Percentiles rank a stretch among this genome's conserved stretches.
These are phyloP conservation scores for Cryptococcus sp. DNA, from an alignment of 1,284 basidiomycete genomes.

Conservation along the genomic window DNA sequence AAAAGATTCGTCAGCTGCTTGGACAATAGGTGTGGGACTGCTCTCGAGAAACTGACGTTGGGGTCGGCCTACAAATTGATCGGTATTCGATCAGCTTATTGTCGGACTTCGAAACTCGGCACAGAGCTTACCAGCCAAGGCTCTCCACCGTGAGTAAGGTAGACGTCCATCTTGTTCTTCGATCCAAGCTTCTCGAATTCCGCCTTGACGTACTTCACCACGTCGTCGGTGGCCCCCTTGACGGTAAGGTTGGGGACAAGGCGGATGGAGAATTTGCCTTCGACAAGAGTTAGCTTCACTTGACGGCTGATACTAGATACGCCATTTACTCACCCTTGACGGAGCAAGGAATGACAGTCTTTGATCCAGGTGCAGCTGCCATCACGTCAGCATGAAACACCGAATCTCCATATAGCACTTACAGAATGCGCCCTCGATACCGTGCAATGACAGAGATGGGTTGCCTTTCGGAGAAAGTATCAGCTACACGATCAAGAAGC, in stretches of 20 bases:
- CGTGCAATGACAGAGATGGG: constrained; percentile 89
- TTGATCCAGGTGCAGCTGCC: constrained; percentile 67
- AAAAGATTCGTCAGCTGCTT: neutral
- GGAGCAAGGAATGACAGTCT: constrained; percentile 93
- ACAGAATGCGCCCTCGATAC: constrained; percentile 96
- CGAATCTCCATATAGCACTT: constrained; percentile 16
- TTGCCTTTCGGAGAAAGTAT: constrained; percentile 48
- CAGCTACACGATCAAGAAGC: neutral
- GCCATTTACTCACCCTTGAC: constrained; percentile 64
- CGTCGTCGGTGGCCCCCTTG: constrained; percentile 69
- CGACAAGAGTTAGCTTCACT: neutral
- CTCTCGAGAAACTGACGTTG: constrained; percentile 24
- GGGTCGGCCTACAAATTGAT: constrained; percentile 34
- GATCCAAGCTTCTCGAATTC: constrained; percentile 81
- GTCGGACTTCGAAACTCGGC: neutral
- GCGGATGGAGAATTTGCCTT: constrained; percentile 85
- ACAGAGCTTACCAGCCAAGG: constrained; percentile 68
- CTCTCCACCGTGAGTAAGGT: constrained; percentile 76
- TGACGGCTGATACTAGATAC: neutral
- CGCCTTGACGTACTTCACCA: constrained; percentile 67
- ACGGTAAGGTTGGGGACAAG: constrained; percentile 79
- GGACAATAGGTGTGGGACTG: neutral
- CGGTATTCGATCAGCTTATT: constrained; percentile 5
- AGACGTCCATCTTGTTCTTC: constrained; percentile 73
- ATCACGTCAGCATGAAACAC: constrained; percentile 14